A percentile compares a stretch with the other conserved stretches of the same genome.
These are phyloP conservation scores for Wickerhamiella galacta DNA, from an alignment of 805 yeast species.

Conservation along the genomic window DNA sequence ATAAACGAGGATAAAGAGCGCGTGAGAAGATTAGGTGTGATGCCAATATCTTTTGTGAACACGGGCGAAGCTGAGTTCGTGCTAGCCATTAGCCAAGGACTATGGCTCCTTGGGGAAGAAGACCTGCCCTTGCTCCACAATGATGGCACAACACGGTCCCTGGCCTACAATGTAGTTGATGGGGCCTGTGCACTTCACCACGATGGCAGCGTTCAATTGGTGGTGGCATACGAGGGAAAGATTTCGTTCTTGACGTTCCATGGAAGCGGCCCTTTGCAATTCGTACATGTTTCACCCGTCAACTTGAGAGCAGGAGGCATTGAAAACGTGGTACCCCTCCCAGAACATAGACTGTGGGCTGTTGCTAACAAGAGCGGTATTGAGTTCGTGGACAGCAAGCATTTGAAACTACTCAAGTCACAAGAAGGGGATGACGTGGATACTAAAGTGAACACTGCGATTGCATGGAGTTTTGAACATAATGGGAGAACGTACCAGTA, in stretches of 20 bases:
- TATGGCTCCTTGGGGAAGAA: background rate
- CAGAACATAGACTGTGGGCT: background rate
- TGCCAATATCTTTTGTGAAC: background rate
- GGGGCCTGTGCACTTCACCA: background rate
- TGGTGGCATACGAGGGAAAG: background rate
- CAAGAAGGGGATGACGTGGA: background rate
- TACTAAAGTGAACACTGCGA: background rate
- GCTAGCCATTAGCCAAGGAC: background rate
- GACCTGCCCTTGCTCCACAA: background rate
- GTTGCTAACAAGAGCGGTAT: background rate
- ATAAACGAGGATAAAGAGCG: background rate
- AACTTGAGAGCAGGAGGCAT: too few species aligned
- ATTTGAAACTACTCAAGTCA: background rate
- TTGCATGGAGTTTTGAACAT: slow-evolving; percentile 1
- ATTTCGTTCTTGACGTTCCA: too few species aligned
- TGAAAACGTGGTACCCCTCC: too few species aligned
- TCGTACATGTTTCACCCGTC: too few species aligned
- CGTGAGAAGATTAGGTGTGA: background rate
- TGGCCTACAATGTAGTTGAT: background rate
- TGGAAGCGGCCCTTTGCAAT: too few species aligned
- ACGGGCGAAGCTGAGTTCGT: background rate
- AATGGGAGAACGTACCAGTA: slow-evolving; percentile 1
- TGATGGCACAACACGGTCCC: background rate
- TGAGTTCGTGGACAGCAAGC: slow-evolving; percentile 3
- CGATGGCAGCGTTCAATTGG: background rate